Base-by-base conservation (phyloP, 371 early-diverging fungal genomes). In the Mucor racemosus region DNA sequence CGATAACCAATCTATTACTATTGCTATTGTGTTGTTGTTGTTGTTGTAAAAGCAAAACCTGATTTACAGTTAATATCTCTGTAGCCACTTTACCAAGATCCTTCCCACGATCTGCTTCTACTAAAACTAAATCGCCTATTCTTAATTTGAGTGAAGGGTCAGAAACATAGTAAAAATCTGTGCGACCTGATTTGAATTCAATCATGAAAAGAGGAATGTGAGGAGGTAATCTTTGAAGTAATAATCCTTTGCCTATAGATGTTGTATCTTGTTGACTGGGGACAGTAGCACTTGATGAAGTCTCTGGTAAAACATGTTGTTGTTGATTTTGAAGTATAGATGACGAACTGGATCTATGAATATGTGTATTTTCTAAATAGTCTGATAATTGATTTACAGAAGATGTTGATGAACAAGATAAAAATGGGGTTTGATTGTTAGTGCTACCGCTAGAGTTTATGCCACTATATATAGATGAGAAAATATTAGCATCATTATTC, bases 81-180 rank as follows among this genome's bases (percentile, higher is more conserved):
- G 67, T 62, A 17, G 64, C 63, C 0, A 65, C 90, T 64, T 94
- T 91, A 34, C 99, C 99, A 19, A 98, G 79, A 73, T 97, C 98
- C 65, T 94, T 94, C 53, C 98, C 98, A 57, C 99, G 92, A 75
- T 98, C 99, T 5, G 97, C 99, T 77, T 98, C 98, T 0, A 97
- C 97, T 65, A 98, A 94, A 10, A 95, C 97, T 46, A 94, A 77
- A 73, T 94, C 94, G 5, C 92, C 92, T 3, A 78, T 66, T 9
- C 72, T 61, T 41, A 82, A 57, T 6, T 72, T 42, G 0, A 60
- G 19, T 19, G 58, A 58, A 15, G 56, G 34, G 38, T 91, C 91
- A 6, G 89, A 71, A 5, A 89, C 75, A 78, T 90, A 94, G 76
- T 92, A 96, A 60, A 89, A 85, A 66, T 95, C 97, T 9, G 87